A percentile compares a stretch with the other conserved stretches of the same genome.
Evolutionary conservation across 176 grass and related monocot species (phyloP).

Genomic region (Echinochloa phyllopogon): DNA sequence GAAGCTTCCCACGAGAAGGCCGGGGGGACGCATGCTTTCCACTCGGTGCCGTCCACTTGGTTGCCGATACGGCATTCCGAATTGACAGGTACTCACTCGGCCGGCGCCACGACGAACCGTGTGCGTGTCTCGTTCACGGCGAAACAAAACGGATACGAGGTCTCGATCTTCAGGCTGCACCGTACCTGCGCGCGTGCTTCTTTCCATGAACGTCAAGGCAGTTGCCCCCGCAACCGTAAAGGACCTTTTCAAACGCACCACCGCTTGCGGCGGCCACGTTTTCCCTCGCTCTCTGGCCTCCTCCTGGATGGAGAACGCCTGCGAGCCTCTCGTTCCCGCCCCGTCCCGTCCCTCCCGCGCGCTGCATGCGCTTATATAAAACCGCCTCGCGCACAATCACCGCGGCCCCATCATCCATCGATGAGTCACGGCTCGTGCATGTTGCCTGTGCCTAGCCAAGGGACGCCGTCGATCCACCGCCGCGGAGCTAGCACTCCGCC

Average conservation of each 20-base stretch:
- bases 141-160: neutral
- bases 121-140: neutral
- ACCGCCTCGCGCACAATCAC: neutral
- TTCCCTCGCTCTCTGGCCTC: no score
- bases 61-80: neutral
- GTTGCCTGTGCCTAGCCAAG: neutral
- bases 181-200: neutral
- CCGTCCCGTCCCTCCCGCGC: neutral
- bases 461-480: neutral
- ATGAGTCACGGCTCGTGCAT: neutral
- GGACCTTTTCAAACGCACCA: conserved; percentile 33
- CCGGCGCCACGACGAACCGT: no score
- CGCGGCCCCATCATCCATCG: neutral
- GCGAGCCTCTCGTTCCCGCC: neutral
- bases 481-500: neutral
- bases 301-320: no score
- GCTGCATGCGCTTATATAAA: neutral
- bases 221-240: conserved; percentile 18
- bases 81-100: neutral
- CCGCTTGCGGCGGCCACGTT: conserved; percentile 30
- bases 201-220: neutral
- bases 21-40: neutral
- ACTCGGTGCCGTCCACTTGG: neutral
- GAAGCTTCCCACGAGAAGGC: no score
- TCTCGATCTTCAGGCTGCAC: no score